Conservation (phyloP, 345 rosid species). For the Citrus cavaleriei region DNA sequence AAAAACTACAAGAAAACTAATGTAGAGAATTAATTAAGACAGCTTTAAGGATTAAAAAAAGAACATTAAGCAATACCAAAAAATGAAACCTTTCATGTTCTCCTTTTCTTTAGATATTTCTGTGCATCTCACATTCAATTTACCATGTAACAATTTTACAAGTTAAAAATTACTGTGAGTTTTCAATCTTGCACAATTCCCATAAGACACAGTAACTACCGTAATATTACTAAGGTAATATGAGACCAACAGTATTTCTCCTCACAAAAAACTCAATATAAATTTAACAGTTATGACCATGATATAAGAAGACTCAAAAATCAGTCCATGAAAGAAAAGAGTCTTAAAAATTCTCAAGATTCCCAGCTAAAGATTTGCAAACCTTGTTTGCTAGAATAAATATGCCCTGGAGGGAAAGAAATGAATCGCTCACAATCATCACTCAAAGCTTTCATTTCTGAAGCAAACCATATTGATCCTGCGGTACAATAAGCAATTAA, state of each 20-base stretch:
- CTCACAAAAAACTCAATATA: not conserved
- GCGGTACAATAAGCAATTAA: conserved; percentile 13
- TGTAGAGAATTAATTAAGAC: not conserved
- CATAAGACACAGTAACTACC: not conserved
- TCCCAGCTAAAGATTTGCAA: conserved; percentile 13
- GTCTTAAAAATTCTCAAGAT: not conserved
- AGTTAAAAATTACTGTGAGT: not conserved
- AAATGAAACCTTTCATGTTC: not conserved
- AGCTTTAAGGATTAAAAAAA: not conserved
- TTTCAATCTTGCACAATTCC: not conserved
- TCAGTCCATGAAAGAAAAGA: not conserved
- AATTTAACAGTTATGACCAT: not conserved
- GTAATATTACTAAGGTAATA: not conserved
- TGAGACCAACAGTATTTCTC: not conserved
- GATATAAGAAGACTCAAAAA: not conserved
- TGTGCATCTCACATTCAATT: not conserved
- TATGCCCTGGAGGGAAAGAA: conserved; percentile 69
- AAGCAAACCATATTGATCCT: conserved; percentile 92
- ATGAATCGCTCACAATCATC: conserved; percentile 82
- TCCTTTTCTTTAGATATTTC: not conserved
- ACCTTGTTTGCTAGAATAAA: conserved; percentile 93
- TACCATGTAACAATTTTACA: not conserved
- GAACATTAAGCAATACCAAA: not conserved
- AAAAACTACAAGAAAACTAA: conserved; percentile 5
- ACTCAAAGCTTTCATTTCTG: conserved; percentile 90